Evolutionary conservation across 345 rosid genomes (phyloP).

Genomic region (Populus alba): DNA sequence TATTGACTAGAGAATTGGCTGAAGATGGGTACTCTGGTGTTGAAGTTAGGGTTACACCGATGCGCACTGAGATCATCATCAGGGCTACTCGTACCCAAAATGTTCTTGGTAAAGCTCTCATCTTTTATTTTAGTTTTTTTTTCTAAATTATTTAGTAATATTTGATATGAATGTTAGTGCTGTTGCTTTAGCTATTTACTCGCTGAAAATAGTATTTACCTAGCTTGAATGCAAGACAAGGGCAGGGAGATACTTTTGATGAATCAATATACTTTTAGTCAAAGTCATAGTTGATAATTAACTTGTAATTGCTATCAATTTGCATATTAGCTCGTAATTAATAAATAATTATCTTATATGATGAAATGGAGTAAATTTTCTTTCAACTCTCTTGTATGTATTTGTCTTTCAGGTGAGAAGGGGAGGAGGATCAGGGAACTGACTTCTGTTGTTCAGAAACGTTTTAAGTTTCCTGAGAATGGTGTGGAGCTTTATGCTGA

Average conservation of each 20-base stretch:
- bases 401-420: slow-evolving; percentile 23
- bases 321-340: not conserved
- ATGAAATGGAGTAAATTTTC: not conserved
- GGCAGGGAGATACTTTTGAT: not conserved
- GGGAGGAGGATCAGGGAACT: slow-evolving; percentile 32
- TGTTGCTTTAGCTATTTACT: not conserved
- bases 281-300: not conserved
- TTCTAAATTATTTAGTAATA: no score
- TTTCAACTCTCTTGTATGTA: not conserved
- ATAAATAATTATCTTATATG: not conserved
- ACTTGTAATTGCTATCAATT: not conserved
- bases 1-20: slow-evolving; percentile 30
- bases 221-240: not conserved
- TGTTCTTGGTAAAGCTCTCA: slow-evolving; percentile 19
- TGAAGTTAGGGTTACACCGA: slow-evolving; percentile 34
- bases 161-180: not conserved
- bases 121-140: not conserved
- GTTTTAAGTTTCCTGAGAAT: slow-evolving; percentile 35
- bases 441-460: slow-evolving; percentile 31
- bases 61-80: slow-evolving; percentile 39
- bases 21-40: slow-evolving; percentile 39
- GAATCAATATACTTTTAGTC: not conserved
- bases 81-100: slow-evolving; percentile 35
- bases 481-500: slow-evolving; percentile 37
- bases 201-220: not conserved